phyloP scores from a whole-genome alignment of 495 filamentous ascomycete species.

The Penicillium turbatum region DNA sequence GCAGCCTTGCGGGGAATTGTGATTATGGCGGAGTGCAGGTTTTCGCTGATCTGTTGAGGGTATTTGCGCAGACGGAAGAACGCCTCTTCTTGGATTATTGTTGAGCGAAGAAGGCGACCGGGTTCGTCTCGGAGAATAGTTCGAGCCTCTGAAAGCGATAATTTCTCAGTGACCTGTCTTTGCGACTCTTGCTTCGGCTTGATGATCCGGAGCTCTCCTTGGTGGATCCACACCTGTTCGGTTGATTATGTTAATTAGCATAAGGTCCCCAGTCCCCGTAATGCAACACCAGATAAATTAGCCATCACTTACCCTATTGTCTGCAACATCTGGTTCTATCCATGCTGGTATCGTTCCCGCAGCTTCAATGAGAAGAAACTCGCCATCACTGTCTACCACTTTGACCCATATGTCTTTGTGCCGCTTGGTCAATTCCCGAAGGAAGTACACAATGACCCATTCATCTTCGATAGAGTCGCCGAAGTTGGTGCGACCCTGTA shows the following conservation, averaged over 20 bases:
- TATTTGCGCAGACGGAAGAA: conserved; percentile 84
- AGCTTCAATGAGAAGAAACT: conserved; percentile 93
- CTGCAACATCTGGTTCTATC: conserved; percentile 87
- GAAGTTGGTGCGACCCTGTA: conserved; percentile 74
- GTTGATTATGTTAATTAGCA: not conserved
- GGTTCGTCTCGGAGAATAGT: conserved; percentile 51
- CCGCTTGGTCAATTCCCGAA: conserved; percentile 73
- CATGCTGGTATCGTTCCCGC: conserved; percentile 82
- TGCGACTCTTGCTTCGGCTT: conserved; percentile 47
- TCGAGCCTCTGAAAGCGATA: conserved; percentile 59
- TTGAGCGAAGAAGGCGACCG: conserved; percentile 55
- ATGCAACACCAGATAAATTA: not conserved
- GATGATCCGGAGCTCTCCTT: conserved; percentile 69
- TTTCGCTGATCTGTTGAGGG: conserved; percentile 63
- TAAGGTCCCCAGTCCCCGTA: not conserved
- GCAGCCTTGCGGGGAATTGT: conserved; percentile 79
- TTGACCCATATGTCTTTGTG: conserved; percentile 77
- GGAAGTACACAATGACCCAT: conserved; percentile 89
- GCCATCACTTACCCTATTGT: conserved; percentile 58
- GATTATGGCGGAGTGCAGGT: conserved; percentile 65
- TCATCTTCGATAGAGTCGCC: conserved; percentile 95
- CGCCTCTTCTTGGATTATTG: conserved; percentile 77
- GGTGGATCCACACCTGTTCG: conserved; percentile 66
- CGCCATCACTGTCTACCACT: conserved; percentile 82
- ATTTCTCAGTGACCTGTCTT: conserved; percentile 37